Evolutionary conservation across 164 flowering plant genomes (phyloP).

Genomic region (Vitis rotundifolia): DNA sequence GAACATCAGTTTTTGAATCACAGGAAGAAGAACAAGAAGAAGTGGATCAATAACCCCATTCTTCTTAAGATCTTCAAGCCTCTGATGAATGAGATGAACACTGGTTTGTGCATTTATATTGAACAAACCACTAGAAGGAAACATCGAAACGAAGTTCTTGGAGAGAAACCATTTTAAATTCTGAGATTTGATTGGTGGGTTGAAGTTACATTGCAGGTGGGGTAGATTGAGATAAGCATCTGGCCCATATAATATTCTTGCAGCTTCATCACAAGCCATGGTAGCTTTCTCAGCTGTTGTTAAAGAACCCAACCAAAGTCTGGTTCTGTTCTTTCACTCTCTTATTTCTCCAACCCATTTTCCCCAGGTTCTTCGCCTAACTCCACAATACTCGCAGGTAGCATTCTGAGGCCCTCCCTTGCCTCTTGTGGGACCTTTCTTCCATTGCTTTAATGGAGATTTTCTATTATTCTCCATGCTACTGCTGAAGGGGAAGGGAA

Average conservation of each 20-base stretch:
- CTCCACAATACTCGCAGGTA: slow-evolving; percentile 85
- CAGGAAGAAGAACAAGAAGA: slow-evolving; percentile 35
- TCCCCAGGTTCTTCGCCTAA: slow-evolving; percentile 95
- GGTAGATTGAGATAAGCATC: slow-evolving; percentile 94
- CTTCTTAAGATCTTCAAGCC: slow-evolving; percentile 82
- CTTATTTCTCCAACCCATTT: slow-evolving; percentile 99
- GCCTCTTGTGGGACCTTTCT: slow-evolving; percentile 93
- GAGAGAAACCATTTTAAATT: slow-evolving; percentile 85
- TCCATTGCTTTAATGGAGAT: slow-evolving; percentile 79
- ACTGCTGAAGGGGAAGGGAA: background rate
- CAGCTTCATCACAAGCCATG: slow-evolving; percentile 97
- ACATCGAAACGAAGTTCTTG: slow-evolving; percentile 68
- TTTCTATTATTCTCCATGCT: slow-evolving; percentile 63
- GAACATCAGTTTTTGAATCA: slow-evolving; percentile 23
- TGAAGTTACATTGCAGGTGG: slow-evolving; percentile 58
- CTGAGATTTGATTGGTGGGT: slow-evolving; percentile 39
- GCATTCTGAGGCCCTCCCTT: slow-evolving; percentile 98
- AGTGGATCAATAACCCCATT: slow-evolving; percentile 27
- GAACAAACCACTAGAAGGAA: slow-evolving; percentile 73
- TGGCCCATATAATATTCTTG: slow-evolving; percentile 80
- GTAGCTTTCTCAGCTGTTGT: slow-evolving; percentile 98
- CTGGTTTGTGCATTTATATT: slow-evolving; percentile 84
- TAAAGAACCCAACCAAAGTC: slow-evolving; percentile 96
- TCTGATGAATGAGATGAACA: slow-evolving; percentile 91
- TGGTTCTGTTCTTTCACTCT: slow-evolving; percentile 91